phyloP scores from a whole-genome alignment of 768 basidiomycete species.

The Leccinum aurantiacum region DNA sequence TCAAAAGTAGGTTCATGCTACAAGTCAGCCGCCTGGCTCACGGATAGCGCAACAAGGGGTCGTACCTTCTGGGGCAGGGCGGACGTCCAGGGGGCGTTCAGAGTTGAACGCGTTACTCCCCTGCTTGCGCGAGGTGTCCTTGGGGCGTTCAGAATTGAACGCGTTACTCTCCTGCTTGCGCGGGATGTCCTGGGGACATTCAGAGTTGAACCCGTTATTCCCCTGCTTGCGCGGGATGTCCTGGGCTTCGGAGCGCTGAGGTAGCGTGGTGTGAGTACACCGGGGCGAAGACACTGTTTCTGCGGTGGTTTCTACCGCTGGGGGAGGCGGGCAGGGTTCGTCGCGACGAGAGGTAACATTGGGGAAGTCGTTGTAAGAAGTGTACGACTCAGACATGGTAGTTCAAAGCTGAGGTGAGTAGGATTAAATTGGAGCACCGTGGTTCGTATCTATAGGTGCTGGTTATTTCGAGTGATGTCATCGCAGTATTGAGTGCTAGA shows the following conservation, averaged over 20 bases:
- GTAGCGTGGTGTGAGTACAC: background rate
- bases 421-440: background rate
- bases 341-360: constrained; percentile 41
- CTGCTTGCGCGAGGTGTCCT: background rate
- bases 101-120: constrained; percentile 30
- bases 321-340: constrained; percentile 47
- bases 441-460: background rate
- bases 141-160: constrained; percentile 32
- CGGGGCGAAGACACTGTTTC: background rate
- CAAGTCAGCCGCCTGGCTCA: background rate
- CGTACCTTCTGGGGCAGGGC: constrained; percentile 36
- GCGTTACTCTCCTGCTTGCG: constrained; percentile 21
- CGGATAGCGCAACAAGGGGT: background rate
- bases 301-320: constrained; percentile 24
- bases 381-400: constrained; percentile 15
- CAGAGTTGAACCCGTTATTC: constrained; percentile 29
- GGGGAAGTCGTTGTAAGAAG: constrained; percentile 23
- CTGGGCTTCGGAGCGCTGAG: background rate
- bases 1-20: background rate
- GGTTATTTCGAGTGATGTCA: background rate
- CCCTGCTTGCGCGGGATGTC: background rate
- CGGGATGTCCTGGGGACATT: constrained; percentile 27
- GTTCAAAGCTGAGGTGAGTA: background rate
- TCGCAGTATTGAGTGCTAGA: background rate
- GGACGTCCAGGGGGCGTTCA: constrained; percentile 38